phyloP scores from a whole-genome alignment of 202 grass and related monocot genomes.

The Elaeis oleifera region DNA sequence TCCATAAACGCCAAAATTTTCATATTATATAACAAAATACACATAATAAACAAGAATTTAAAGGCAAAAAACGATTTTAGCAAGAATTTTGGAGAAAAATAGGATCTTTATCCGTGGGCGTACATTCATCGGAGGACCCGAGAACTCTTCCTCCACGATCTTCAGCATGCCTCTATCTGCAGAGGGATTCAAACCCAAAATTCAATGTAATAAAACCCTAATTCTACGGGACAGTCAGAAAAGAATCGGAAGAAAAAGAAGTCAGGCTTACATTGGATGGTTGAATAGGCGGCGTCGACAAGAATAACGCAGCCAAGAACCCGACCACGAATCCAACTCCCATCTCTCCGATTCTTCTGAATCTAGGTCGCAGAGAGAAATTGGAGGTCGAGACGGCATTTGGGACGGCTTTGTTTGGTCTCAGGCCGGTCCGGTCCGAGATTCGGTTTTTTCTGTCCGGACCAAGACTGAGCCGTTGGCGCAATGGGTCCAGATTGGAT shows the following conservation, averaged over 20 bases:
- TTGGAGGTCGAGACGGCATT: no score
- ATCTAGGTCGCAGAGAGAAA: no score
- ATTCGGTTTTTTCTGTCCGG: no score
- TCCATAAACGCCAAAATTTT: not conserved
- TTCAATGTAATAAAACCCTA: no score
- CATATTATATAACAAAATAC: not conserved
- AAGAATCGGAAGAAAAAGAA: no score
- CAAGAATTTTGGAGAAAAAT: not conserved
- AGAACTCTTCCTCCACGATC: conserved; percentile 93
- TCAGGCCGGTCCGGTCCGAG: no score
- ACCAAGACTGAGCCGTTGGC: no score
- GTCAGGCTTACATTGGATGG: conserved; percentile 4
- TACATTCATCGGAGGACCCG: conserved; percentile 68
- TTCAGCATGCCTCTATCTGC: conserved; percentile 76
- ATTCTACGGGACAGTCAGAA: no score
- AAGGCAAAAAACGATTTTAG: not conserved
- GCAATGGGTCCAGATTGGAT: no score
- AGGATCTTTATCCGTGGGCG: not conserved
- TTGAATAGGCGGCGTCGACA: not conserved
- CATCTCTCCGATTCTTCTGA: not conserved
- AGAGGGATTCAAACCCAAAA: not conserved
- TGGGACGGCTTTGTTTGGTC: no score
- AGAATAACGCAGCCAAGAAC: not conserved
- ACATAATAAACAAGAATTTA: not conserved
- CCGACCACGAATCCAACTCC: conserved; percentile 1